phyloP scores from a whole-genome alignment of 306 rosid genomes.

The Vicia sativa region DNA sequence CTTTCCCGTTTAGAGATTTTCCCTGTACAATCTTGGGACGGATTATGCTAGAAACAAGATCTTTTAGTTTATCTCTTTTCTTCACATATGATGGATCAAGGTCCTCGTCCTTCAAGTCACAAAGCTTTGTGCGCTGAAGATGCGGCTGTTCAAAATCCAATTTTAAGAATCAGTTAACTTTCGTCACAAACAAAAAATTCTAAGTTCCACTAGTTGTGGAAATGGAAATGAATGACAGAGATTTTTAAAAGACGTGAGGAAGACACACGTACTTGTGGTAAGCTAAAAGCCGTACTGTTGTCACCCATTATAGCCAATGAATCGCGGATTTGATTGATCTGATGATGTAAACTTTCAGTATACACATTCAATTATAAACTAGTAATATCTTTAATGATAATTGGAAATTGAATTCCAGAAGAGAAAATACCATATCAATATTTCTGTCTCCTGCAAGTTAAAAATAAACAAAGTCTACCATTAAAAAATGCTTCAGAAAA shows the following conservation, averaged over 20 bases:
- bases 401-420: constrained; percentile 37
- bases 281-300: constrained; percentile 95
- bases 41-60: constrained; percentile 76
- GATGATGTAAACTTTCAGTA: constrained; percentile 45
- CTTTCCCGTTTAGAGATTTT: constrained; percentile 75
- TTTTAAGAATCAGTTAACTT: constrained; percentile 17
- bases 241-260: constrained; percentile 6
- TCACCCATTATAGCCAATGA: constrained; percentile 99
- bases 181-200: no score
- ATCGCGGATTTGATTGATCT: constrained; percentile 96
- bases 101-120: constrained; percentile 89
- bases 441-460: constrained; percentile 88
- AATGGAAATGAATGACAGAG: constrained; percentile 16
- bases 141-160: constrained; percentile 76
- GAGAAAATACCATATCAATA: constrained; percentile 75
- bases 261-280: constrained; percentile 80
- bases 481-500: constrained; percentile 37
- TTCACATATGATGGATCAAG: constrained; percentile 78
- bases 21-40: constrained; percentile 96
- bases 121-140: constrained; percentile 90
- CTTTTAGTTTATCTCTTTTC: constrained; percentile 78
- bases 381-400: constrained; percentile 30
- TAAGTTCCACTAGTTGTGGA: no score
- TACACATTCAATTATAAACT: constrained; percentile 33
- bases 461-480: constrained; percentile 31